phyloP scores from a whole-genome alignment of 495 filamentous ascomycete genomes.

The Talaromyces stipitatus region DNA sequence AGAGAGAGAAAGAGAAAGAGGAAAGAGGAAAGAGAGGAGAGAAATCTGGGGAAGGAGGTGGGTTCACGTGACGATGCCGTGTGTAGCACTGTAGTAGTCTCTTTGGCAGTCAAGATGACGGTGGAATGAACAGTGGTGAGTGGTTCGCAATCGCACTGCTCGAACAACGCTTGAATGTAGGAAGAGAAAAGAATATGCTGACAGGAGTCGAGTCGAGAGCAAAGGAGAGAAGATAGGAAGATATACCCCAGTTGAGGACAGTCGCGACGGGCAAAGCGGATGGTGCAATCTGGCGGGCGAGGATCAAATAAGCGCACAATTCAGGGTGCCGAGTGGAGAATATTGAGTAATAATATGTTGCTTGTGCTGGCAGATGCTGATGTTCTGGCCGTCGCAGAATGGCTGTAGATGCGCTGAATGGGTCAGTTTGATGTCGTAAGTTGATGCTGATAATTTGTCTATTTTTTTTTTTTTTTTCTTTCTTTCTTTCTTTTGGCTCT shows the following conservation, averaged over 20 bases:
- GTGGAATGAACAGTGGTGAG: not conserved
- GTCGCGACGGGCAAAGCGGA: conserved; percentile 1
- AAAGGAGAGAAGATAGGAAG: too few relatives aligned
- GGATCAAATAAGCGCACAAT: conserved; percentile 1
- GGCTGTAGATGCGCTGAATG: too few relatives aligned
- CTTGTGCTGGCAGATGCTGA: not conserved
- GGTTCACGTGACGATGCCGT: conserved; percentile 8
- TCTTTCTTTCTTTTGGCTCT: not conserved
- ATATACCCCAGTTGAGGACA: not conserved
- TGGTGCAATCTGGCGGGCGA: conserved; percentile 4
- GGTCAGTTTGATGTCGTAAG: not conserved
- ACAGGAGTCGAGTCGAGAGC: not conserved
- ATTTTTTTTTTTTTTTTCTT: not conserved
- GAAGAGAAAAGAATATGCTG: not conserved
- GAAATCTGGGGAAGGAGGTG: conserved; percentile 2
- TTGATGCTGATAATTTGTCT: not conserved
- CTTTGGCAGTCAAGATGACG: too few relatives aligned
- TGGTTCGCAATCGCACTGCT: not conserved
- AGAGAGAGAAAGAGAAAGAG: conserved; percentile 9
- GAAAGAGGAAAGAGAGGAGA: conserved; percentile 5
- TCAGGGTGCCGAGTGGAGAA: not conserved
- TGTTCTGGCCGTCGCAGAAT: not conserved
- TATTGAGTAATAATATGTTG: not conserved
- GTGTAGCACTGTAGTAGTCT: too few relatives aligned
- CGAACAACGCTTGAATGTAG: not conserved